phyloP scores from a whole-genome alignment of 441 rosid genomes.

The Brassica hybrid region DNA sequence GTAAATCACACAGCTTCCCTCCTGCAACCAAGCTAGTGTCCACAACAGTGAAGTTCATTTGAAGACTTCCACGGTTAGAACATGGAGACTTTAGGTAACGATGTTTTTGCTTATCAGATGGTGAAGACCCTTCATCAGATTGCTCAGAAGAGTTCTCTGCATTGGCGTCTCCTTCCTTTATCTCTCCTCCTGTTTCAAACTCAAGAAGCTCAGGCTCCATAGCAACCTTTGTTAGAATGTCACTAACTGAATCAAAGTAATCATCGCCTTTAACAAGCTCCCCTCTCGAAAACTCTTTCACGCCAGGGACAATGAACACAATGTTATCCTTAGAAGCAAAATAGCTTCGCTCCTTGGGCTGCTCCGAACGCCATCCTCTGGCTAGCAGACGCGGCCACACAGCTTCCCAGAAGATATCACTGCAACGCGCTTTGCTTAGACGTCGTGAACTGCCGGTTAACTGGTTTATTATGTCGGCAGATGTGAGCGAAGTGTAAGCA shows the following conservation, averaged over 20 bases:
- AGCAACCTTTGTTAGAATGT: slow-evolving; percentile 72
- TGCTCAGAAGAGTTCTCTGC: slow-evolving; percentile 45
- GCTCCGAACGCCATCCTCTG: slow-evolving; percentile 82
- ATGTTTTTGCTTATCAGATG: slow-evolving; percentile 40
- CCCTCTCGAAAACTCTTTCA: slow-evolving; percentile 64
- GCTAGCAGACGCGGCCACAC: slow-evolving; percentile 86
- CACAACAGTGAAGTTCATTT: slow-evolving; percentile 63
- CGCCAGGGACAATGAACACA: slow-evolving; percentile 74
- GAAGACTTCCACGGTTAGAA: slow-evolving; percentile 44
- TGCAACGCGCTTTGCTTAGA: slow-evolving; percentile 75
- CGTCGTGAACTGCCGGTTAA: slow-evolving; percentile 63
- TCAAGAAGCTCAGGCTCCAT: slow-evolving; percentile 74
- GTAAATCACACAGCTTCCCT: slow-evolving; percentile 51
- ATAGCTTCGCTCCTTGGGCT: slow-evolving; percentile 51
- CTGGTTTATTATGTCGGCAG: slow-evolving; percentile 59
- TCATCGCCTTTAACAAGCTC: slow-evolving; percentile 70
- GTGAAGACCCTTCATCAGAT: slow-evolving; percentile 46
- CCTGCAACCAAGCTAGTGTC: slow-evolving; percentile 64
- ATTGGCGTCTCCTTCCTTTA: slow-evolving; percentile 18
- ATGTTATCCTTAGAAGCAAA: slow-evolving; percentile 49
- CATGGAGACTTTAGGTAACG: slow-evolving; percentile 67
- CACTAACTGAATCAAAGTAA: slow-evolving; percentile 81
- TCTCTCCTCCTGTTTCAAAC: slow-evolving; percentile 57
- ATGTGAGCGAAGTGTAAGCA: slow-evolving; percentile 64
- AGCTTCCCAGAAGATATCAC: slow-evolving; percentile 84